Evolutionary conservation across 2,329 filamentous ascomycete genomes (phyloP).

Genomic region (Ceratocystis smalleyi): DNA sequence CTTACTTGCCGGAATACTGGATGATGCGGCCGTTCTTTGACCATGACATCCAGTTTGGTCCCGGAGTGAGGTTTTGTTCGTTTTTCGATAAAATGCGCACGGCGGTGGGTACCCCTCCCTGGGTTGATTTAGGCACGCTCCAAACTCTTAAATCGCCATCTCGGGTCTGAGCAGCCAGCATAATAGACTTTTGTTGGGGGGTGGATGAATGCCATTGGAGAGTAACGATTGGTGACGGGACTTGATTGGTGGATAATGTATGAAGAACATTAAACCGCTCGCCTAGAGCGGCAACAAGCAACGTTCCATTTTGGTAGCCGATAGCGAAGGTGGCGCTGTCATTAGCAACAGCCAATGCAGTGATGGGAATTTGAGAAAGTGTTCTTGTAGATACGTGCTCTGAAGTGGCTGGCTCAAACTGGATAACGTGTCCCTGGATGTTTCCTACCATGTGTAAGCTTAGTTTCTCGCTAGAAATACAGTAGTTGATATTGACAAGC

Average conservation of each 20-base stretch:
- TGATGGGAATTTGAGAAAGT: conserved; percentile 82
- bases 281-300: conserved; percentile 75
- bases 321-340: conserved; percentile 94
- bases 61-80: conserved; percentile 44
- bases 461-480: not conserved
- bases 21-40: conserved; percentile 95
- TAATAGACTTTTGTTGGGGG: conserved; percentile 89
- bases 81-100: conserved; percentile 73
- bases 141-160: conserved; percentile 90
- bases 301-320: conserved; percentile 93
- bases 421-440: conserved; percentile 76
- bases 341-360: conserved; percentile 72
- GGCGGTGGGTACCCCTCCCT: conserved; percentile 65
- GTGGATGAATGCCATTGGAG: conserved; percentile 94
- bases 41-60: conserved; percentile 94
- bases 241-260: conserved; percentile 69
- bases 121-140: conserved; percentile 75
- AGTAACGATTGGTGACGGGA: conserved; percentile 73
- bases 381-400: conserved; percentile 86
- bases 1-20: conserved; percentile 80
- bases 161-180: conserved; percentile 83
- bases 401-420: conserved; percentile 84
- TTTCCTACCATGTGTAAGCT: conserved; percentile 49
- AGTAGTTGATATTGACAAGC: not conserved
- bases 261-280: conserved; percentile 89